phyloP scores from a whole-genome alignment of 2,329 filamentous ascomycete genomes.

The Catunica adiposa region DNA sequence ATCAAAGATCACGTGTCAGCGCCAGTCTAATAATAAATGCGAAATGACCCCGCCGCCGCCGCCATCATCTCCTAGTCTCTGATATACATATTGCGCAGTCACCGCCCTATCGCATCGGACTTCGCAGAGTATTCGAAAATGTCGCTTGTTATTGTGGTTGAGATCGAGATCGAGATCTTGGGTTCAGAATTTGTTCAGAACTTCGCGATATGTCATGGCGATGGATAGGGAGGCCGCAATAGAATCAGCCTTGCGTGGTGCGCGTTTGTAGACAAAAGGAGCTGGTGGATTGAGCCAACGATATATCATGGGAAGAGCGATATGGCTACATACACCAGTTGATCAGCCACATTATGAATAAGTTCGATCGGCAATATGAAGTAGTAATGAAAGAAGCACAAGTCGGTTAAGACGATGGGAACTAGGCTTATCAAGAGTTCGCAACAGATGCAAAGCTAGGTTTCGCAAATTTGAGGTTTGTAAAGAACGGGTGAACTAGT shows the following conservation, averaged over 20 bases:
- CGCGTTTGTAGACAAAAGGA: neutral
- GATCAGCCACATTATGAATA: constrained; percentile 67
- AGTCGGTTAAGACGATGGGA: neutral
- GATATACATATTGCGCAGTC: neutral
- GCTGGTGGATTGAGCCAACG: too few relatives aligned
- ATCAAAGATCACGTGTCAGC: constrained; percentile 16
- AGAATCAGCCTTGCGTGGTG: neutral
- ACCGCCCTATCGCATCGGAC: too few relatives aligned
- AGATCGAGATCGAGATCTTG: too few relatives aligned
- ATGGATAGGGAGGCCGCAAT: neutral
- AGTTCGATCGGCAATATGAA: constrained; percentile 7
- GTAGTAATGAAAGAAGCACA: neutral
- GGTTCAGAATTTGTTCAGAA: too few relatives aligned
- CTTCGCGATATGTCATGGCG: too few relatives aligned
- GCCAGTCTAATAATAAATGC: constrained; percentile 6
- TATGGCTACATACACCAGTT: constrained; percentile 65
- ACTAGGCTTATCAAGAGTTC: neutral
- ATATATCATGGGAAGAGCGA: neutral
- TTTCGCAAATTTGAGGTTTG: constrained; percentile 11
- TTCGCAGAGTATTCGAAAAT: too few relatives aligned
- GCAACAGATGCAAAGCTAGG: neutral
- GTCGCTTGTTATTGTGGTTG: too few relatives aligned
- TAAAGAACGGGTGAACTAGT: constrained; percentile 13
- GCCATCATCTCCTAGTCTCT: neutral
- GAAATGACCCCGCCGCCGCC: neutral